These are phyloP conservation scores for Pleurotus citrinopileatus DNA, from an alignment of 768 basidiomycete genomes.

Conservation along the genomic window DNA sequence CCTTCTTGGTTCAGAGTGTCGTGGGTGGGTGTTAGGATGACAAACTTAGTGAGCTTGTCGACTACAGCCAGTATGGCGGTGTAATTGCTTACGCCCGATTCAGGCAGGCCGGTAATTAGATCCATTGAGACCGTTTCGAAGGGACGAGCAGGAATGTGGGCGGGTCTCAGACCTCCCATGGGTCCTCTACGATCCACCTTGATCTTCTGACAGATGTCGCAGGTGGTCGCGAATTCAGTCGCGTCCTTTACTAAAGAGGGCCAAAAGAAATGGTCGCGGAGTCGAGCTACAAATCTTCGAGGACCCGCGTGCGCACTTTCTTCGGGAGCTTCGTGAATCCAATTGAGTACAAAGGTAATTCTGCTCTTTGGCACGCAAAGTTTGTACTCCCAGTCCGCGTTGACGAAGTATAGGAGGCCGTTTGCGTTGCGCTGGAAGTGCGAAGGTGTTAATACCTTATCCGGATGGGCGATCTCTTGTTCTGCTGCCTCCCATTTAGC, in stretches of 20 bases:
- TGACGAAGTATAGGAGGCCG: conserved; percentile 11
- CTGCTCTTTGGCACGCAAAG: conserved; percentile 4
- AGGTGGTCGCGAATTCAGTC: conserved; percentile 11
- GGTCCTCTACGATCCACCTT: conserved; percentile 15
- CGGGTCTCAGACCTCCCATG: conserved; percentile 18
- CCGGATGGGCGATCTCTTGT: neutral
- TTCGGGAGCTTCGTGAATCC: neutral
- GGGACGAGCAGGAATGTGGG: conserved; percentile 18
- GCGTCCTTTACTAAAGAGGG: conserved; percentile 13
- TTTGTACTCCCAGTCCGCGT: conserved; percentile 10
- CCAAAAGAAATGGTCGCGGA: conserved; percentile 4
- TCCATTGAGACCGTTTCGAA: conserved; percentile 19
- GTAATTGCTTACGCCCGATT: conserved; percentile 13
- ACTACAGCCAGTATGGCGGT: conserved; percentile 27
- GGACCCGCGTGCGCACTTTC: neutral
- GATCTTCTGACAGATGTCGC: conserved; percentile 24
- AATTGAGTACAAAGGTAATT: neutral
- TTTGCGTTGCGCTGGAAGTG: conserved; percentile 3
- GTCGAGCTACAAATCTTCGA: neutral
- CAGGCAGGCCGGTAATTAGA: conserved; percentile 22
- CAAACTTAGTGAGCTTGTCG: conserved; percentile 25
- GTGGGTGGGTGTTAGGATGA: conserved; percentile 16
- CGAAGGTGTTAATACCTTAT: neutral
- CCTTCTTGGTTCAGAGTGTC: conserved; percentile 16
- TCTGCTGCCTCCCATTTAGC: neutral